A percentile compares a stretch with the other conserved stretches of the same genome.
Conservation (phyloP, 2,329 filamentous ascomycete genomes). For the Clonostachys rosea region DNA sequence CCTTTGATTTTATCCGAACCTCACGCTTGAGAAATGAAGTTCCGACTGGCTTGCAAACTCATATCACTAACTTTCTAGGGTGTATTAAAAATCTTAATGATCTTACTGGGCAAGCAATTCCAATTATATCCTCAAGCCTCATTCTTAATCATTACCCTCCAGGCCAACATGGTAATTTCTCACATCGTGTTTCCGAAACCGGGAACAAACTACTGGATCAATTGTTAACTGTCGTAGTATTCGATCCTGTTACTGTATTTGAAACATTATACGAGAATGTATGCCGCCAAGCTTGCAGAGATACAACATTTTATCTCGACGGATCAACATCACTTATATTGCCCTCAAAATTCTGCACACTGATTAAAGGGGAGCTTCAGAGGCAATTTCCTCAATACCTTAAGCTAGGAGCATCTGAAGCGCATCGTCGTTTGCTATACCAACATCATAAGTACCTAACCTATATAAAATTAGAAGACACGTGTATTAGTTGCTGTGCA, state of each 20-base stretch:
- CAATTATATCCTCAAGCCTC: slow-evolving; percentile 4
- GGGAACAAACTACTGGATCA: not conserved
- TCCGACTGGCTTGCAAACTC: not conserved
- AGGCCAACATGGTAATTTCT: slow-evolving; percentile 2
- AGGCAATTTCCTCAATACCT: not conserved
- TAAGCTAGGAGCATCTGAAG: not conserved
- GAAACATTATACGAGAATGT: not conserved
- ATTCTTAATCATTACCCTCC: slow-evolving; percentile 6
- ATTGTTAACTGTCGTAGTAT: not conserved
- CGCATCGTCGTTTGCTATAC: not conserved
- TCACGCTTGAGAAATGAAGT: not conserved
- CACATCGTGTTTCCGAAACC: not conserved
- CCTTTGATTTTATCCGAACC: not conserved
- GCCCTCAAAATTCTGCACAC: no score
- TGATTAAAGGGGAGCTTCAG: no score
- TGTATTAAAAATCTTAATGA: not conserved
- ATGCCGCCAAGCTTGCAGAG: not conserved
- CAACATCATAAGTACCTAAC: not conserved
- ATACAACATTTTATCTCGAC: not conserved
- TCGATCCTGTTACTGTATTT: not conserved
- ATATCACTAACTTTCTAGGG: slow-evolving; percentile 1
- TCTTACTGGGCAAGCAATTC: not conserved
- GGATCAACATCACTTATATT: no score
- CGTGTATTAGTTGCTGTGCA: slow-evolving; percentile 3
- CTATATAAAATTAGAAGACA: slow-evolving; percentile 2